phyloP scores from a whole-genome alignment of 805 yeast genomes.

The Lachancea mirantina region DNA sequence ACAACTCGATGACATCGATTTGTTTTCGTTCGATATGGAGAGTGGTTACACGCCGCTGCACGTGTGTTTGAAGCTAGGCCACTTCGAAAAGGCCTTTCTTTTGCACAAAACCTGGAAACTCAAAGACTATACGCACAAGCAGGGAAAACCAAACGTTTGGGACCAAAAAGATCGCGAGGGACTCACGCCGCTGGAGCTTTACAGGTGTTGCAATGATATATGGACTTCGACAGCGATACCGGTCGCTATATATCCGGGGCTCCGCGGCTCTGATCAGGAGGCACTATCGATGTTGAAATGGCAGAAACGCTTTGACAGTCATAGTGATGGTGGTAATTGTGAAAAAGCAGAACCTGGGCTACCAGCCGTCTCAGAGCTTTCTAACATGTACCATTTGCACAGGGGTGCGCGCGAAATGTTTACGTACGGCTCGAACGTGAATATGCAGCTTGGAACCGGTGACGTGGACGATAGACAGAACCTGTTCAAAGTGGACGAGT shows the following conservation, averaged over 20 bases:
- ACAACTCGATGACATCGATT: constrained; percentile 26
- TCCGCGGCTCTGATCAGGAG: not conserved
- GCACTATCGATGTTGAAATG: too few relatives aligned
- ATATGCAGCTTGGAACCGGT: constrained; percentile 60
- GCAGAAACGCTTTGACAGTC: too few relatives aligned
- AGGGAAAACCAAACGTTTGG: constrained; percentile 18
- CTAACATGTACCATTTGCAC: not conserved
- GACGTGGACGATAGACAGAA: constrained; percentile 46
- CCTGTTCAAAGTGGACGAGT: constrained; percentile 36
- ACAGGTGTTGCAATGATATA: constrained; percentile 38
- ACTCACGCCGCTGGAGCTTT: constrained; percentile 63
- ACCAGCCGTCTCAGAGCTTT: constrained; percentile 2
- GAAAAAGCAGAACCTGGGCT: not conserved
- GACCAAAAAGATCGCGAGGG: constrained; percentile 61
- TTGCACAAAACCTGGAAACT: constrained; percentile 24
- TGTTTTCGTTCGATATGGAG: constrained; percentile 53
- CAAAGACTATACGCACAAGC: constrained; percentile 10
- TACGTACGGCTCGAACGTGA: constrained; percentile 57
- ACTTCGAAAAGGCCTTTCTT: constrained; percentile 24
- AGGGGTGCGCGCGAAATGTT: constrained; percentile 21
- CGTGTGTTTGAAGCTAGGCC: constrained; percentile 38
- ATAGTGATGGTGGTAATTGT: too few relatives aligned
- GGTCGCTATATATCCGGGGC: constrained; percentile 1
- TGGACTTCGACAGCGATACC: constrained; percentile 34
- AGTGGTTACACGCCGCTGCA: constrained; percentile 81